Evolutionary conservation across 768 basidiomycete species (phyloP), one percentile per base, ranked within the genome.

Genomic region (Leucosporidium yakuticum): DNA sequence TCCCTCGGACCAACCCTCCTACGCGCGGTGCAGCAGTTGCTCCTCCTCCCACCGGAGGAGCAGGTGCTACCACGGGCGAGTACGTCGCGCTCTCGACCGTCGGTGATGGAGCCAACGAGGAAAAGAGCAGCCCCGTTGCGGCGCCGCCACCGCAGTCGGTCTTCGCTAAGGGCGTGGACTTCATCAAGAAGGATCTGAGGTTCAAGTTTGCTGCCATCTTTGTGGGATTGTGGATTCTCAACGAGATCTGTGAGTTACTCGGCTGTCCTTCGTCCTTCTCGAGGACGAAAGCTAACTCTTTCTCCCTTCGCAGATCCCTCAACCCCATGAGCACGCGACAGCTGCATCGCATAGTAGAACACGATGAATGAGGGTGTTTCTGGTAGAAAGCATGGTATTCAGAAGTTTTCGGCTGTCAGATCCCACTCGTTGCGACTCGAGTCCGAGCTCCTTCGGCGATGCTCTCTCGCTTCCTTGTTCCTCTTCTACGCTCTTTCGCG

Each of bases 181-280:
- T 74, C 57, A 36, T 73, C 71, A 76, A 76, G 70, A 76, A 79
- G n/a, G 82, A 84, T 53, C 75, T 82, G 39, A 79, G 80, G 67
- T 78, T 81, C 21, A 84, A 80, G 65, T 69, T 84, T 27, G 77
- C 77, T 14, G 72, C 83, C 47, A 81, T 80, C 31, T 63, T 82
- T 17, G 75, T 80, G 21, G 75, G 81, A 2, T 83, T 90, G 80
- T 90, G 88, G 89, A 63, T 83, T 44, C 74, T 85, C 57, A 91
- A 90, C 75, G 73, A 85, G 56, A 74, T 88, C 15, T 89, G 85
- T 85, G 23, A 5, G 58, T 60, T 20, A 2, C 32, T 31, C 25
- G 5, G 11, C 39, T 44, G 11, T 36, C 39, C 39, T 44, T 15
- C 6, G 11, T 15, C 14, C 39, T 44, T 15, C 39, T 15, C 39